Evolutionary conservation across 116 monocot species (phyloP).

Genomic region (Papilionanthe hybrid): DNA sequence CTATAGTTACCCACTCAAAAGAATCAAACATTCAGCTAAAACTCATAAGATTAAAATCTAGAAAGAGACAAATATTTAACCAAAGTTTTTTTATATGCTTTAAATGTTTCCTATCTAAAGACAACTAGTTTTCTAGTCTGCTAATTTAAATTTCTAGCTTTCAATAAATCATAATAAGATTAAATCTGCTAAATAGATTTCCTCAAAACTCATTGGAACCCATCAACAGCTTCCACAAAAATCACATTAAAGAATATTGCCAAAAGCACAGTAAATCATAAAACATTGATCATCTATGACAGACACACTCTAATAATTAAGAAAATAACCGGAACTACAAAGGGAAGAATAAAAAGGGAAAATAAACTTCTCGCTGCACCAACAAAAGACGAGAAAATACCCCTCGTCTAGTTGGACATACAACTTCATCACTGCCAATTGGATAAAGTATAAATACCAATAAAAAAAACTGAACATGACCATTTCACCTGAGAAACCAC

Average conservation of each 20-base stretch:
- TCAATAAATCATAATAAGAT: background rate
- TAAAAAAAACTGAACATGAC: background rate
- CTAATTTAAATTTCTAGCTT: background rate
- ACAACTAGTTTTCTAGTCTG: background rate
- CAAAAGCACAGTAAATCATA: background rate
- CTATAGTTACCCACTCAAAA: too few species aligned
- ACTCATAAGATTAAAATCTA: too few species aligned
- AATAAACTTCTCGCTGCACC: too few species aligned
- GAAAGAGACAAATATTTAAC: too few species aligned
- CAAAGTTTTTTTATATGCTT: background rate
- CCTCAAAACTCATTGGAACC: background rate
- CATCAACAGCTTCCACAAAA: background rate
- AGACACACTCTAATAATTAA: background rate
- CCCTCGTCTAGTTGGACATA: background rate
- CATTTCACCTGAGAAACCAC: background rate
- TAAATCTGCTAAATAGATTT: background rate
- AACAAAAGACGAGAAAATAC: background rate
- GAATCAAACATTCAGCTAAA: too few species aligned
- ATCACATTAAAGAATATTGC: background rate
- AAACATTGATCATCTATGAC: background rate
- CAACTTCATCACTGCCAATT: background rate
- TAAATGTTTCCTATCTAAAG: background rate
- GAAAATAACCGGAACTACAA: too few species aligned
- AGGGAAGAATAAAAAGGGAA: too few species aligned
- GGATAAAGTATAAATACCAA: background rate